phyloP scores from a whole-genome alignment of 2,329 filamentous ascomycete genomes.

The Penicillium sp. region DNA sequence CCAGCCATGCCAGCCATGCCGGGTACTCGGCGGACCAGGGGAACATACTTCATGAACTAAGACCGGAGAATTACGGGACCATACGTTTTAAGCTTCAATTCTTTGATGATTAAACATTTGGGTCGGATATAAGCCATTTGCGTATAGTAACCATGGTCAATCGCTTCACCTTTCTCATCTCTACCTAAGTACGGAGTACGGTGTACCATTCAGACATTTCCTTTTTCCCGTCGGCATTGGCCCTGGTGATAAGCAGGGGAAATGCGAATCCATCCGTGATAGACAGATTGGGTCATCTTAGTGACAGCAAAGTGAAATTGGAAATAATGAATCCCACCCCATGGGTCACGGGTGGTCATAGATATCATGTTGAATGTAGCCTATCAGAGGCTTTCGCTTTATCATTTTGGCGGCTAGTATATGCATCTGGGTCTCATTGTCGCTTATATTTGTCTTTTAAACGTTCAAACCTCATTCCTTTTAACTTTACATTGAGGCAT shows the following conservation, averaged over 20 bases:
- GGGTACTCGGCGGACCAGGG: slow-evolving; percentile 4
- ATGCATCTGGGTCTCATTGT: background rate
- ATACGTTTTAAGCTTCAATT: background rate
- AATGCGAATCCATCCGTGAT: slow-evolving; percentile 5
- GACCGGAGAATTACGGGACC: slow-evolving; percentile 22
- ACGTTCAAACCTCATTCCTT: background rate
- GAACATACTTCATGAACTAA: slow-evolving; percentile 9
- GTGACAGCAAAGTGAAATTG: slow-evolving; percentile 21
- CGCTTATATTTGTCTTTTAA: background rate
- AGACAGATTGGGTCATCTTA: slow-evolving; percentile 13
- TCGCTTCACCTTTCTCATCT: too few relatives aligned
- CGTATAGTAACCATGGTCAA: too few relatives aligned
- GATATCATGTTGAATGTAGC: slow-evolving; percentile 25
- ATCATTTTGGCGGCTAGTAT: slow-evolving; percentile 8
- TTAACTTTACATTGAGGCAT: too few relatives aligned
- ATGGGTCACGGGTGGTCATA: slow-evolving; percentile 27
- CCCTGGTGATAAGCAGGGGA: slow-evolving; percentile 17
- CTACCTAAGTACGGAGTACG: too few relatives aligned
- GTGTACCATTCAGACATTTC: too few relatives aligned
- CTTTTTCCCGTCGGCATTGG: background rate
- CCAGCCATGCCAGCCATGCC: slow-evolving; percentile 14
- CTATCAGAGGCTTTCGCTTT: slow-evolving; percentile 27
- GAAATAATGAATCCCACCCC: slow-evolving; percentile 12
- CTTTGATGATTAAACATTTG: too few relatives aligned
- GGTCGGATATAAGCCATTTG: too few relatives aligned